Base-by-base conservation (phyloP, 2,329 filamentous ascomycete species). In the Zymoseptoria brevis region DNA sequence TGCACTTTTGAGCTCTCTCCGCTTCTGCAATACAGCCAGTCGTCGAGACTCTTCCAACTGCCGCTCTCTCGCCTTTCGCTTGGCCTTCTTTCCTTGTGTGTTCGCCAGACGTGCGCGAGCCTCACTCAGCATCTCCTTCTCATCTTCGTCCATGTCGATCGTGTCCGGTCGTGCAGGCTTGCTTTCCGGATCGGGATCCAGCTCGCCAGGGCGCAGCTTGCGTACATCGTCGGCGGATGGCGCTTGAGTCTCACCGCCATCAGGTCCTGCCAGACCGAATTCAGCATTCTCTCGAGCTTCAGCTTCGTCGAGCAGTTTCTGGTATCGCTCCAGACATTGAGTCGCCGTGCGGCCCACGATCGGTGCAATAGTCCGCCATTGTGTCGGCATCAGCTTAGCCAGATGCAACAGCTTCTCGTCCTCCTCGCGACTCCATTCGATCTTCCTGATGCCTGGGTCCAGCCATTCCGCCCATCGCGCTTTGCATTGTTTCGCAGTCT, bases 71-170 rank as follows among this genome's bases (percentile, higher is more conserved):
- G 94, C 94, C 81, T 99, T 99, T 67, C 94, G 81, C 81, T 99
- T 99, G 6, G 94, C 94, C 79, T 99, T 99, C 78, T 99, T 99
- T 73, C 94, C 94, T 76, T 97, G 94, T 9, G 94, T 97, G 71
- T 99, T 99, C 64, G 94, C 94, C 64, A 99, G 79, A 77, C 94
- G 90, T 58, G 94, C 94, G 72, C 94, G 89, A 67, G 94, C 94
- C 77, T 99, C 94, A 73, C 92, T 96, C 70, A 99, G 77, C 94
- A 99, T 99, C 76, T 99, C 94, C 79, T 99, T 97, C 76, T 99
- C 94, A 72, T 99, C 94, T 74, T 99, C 94, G 72, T 99, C 94
- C 69, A 99, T 85, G 75, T 99, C 94, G 72, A 99, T 94, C 5
- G 94, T 96, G 74, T 99, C 94, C 48, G 94, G 94, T 61, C 92